phyloP scores from a whole-genome alignment of 495 filamentous ascomycete genomes.

The Penicillium argentinense region DNA sequence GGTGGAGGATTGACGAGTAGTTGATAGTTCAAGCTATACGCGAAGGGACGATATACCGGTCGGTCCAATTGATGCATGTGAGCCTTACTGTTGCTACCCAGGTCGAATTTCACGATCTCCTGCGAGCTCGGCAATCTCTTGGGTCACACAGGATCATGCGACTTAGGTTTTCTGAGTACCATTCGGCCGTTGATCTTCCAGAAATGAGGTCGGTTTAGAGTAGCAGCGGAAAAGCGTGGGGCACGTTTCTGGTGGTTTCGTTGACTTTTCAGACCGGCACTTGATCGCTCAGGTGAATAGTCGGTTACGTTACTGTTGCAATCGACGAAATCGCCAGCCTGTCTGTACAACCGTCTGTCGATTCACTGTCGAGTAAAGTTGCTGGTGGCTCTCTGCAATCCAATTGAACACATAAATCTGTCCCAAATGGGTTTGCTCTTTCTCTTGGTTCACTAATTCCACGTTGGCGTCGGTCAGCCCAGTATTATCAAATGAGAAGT shows the following conservation, averaged over 20 bases:
- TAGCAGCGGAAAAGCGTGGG: too few relatives aligned
- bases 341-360: slow-evolving; percentile 14
- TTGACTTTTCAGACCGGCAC: not conserved
- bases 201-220: too few relatives aligned
- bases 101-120: not conserved
- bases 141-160: not conserved
- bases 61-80: not conserved
- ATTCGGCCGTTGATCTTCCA: not conserved
- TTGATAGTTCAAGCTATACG: not conserved
- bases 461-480: too few relatives aligned
- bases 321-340: slow-evolving; percentile 17
- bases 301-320: slow-evolving; percentile 23
- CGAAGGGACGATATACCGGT: too few relatives aligned
- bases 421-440: not conserved
- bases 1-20: too few relatives aligned
- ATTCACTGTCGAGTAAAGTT: slow-evolving; percentile 10
- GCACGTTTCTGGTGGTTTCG: too few relatives aligned
- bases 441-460: too few relatives aligned
- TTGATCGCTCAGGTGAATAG: not conserved
- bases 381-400: too few relatives aligned
- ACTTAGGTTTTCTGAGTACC: not conserved
- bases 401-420: too few relatives aligned
- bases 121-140: not conserved
- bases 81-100: not conserved
- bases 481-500: too few relatives aligned